A percentile compares a stretch with the other conserved stretches of the same genome.
Evolutionary conservation across 2,329 filamentous ascomycete genomes (phyloP).

Genomic region (Phyllosticta paracitricarpa): DNA sequence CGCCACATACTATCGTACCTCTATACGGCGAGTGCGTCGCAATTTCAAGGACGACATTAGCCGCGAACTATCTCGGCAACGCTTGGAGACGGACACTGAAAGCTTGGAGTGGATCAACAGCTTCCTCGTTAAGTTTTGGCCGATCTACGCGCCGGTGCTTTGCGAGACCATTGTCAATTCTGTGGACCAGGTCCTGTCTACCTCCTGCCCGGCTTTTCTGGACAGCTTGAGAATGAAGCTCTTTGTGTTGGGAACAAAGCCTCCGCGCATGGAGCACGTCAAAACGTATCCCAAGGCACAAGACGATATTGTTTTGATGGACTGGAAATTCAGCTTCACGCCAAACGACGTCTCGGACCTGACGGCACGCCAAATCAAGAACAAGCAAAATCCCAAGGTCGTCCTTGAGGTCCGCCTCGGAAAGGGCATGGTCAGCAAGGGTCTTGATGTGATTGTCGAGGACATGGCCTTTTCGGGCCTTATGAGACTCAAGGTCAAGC

Average conservation of each 20-base stretch:
- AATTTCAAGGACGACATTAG: slow-evolving; percentile 94
- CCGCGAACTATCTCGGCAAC: slow-evolving; percentile 78
- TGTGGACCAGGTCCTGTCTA: slow-evolving; percentile 91
- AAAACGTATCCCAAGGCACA: slow-evolving; percentile 96
- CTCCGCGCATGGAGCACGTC: slow-evolving; percentile 91
- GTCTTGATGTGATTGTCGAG: slow-evolving; percentile 93
- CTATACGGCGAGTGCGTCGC: slow-evolving; percentile 79
- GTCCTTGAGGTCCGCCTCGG: slow-evolving; percentile 90
- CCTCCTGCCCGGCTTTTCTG: slow-evolving; percentile 80
- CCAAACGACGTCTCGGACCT: slow-evolving; percentile 90
- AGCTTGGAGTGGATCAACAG: slow-evolving; percentile 99
- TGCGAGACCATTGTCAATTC: slow-evolving; percentile 86
- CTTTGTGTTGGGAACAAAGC: slow-evolving; percentile 89
- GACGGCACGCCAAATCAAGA: slow-evolving; percentile 79
- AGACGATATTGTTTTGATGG: slow-evolving; percentile 94
- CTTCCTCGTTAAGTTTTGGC: slow-evolving; percentile 98
- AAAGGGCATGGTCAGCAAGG: slow-evolving; percentile 95
- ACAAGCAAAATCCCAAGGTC: slow-evolving; percentile 94
- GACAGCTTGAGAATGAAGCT: slow-evolving; percentile 90
- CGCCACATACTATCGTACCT: slow-evolving; percentile 93
- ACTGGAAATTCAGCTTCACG: slow-evolving; percentile 99
- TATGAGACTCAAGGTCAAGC: slow-evolving; percentile 96
- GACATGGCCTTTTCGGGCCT: slow-evolving; percentile 93
- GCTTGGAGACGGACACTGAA: slow-evolving; percentile 81
- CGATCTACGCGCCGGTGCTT: slow-evolving; percentile 91